phyloP scores from a whole-genome alignment of 2,329 filamentous ascomycete species.

The Sporothrix inflata region DNA sequence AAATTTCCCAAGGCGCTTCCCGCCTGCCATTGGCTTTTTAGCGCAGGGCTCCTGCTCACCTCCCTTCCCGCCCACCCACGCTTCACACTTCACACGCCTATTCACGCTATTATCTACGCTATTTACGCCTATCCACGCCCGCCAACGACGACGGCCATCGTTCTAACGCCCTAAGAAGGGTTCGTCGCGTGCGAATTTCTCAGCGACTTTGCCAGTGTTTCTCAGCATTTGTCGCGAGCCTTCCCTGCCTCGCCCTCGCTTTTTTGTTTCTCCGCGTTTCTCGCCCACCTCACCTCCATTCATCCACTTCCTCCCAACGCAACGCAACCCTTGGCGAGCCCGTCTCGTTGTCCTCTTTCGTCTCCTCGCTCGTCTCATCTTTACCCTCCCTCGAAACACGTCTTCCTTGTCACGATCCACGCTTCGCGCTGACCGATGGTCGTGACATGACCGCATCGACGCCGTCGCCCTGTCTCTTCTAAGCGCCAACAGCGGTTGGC shows the following conservation, averaged over 20 bases:
- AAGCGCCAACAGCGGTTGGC: constrained; percentile 19
- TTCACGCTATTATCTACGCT: constrained; percentile 7
- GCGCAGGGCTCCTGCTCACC: constrained; percentile 27
- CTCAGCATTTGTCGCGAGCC: constrained; percentile 11
- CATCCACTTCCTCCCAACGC: not conserved
- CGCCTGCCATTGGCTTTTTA: constrained; percentile 25
- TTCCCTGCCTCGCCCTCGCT: constrained; percentile 14
- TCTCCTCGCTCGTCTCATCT: not conserved
- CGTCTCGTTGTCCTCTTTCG: not conserved
- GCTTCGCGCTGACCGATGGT: constrained; percentile 17
- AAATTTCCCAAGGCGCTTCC: constrained; percentile 3
- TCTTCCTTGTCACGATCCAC: not conserved
- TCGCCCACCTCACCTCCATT: not conserved
- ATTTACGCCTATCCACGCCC: not conserved
- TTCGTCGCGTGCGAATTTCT: constrained; percentile 30
- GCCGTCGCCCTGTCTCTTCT: constrained; percentile 29
- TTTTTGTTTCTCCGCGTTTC: constrained; percentile 28
- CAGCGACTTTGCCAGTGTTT: constrained; percentile 6
- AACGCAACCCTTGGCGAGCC: not conserved
- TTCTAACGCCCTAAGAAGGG: not conserved
- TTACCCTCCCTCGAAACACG: not conserved
- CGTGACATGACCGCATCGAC: constrained; percentile 30
- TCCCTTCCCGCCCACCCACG: constrained; percentile 7
- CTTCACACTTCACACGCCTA: not conserved
- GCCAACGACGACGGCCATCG: not conserved